Conservation (phyloP, 2,329 filamentous ascomycete genomes). For the Sordariomycetes sp. region DNA sequence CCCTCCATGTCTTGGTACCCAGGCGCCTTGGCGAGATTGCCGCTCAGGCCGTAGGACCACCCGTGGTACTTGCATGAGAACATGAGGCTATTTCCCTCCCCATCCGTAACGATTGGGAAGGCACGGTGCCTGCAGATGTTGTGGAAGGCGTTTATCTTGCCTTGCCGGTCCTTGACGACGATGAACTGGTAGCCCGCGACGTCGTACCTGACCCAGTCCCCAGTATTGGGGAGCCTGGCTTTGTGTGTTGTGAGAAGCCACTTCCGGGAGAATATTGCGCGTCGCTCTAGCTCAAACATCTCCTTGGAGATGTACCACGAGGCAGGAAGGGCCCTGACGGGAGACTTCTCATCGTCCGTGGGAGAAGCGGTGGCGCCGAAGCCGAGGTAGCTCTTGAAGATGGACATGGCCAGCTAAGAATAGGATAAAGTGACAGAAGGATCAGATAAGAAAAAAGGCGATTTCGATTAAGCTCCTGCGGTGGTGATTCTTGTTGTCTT, state of each 20-base stretch:
- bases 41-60: conserved; percentile 49
- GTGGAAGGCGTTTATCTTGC: conserved; percentile 47
- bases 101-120: conserved; percentile 43
- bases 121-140: conserved; percentile 53
- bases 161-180: conserved; percentile 35
- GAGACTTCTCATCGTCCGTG: conserved; percentile 12
- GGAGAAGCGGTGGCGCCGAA: conserved; percentile 14
- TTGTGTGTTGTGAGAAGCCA: conserved; percentile 46
- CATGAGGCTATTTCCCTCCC: conserved; percentile 37
- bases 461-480: not conserved
- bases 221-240: conserved; percentile 34
- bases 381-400: conserved; percentile 26
- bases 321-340: conserved; percentile 27
- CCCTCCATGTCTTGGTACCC: conserved; percentile 43
- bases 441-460: not conserved
- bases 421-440: conserved; percentile 2
- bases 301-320: conserved; percentile 41
- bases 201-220: conserved; percentile 45
- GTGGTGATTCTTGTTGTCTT: not conserved
- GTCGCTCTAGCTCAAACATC: conserved; percentile 45
- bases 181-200: conserved; percentile 46
- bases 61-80: conserved; percentile 52
- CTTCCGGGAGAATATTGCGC: conserved; percentile 45
- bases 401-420: conserved; percentile 13
- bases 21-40: conserved; percentile 48